Conservation (phyloP, 805 yeast genomes). For the Pichia californica region DNA sequence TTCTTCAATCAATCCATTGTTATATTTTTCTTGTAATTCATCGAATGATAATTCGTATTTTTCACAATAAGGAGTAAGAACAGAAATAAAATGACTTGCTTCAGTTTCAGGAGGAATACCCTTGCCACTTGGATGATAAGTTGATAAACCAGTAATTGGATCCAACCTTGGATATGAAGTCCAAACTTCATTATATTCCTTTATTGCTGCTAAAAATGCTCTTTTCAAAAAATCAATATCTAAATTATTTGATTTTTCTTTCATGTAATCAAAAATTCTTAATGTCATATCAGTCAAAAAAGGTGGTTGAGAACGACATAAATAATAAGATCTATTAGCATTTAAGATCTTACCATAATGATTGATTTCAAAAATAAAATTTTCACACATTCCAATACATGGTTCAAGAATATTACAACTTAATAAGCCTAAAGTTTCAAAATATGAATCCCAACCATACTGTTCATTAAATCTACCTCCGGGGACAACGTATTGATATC, state of each 20-base stretch:
- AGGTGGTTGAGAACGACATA: conserved; percentile 94
- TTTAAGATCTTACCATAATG: conserved; percentile 90
- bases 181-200: conserved; percentile 84
- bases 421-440: conserved; percentile 79
- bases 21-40: conserved; percentile 65
- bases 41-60: conserved; percentile 53
- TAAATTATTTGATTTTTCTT: conserved; percentile 31
- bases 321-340: conserved; percentile 88
- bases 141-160: conserved; percentile 66
- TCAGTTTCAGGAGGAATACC: conserved; percentile 99
- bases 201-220: conserved; percentile 72
- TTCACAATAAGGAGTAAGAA: conserved; percentile 60
- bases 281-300: conserved; percentile 90
- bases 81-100: conserved; percentile 72
- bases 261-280: conserved; percentile 53
- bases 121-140: conserved; percentile 82
- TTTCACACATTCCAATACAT: conserved; percentile 86
- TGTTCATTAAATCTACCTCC: conserved; percentile 96
- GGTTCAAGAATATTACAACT: conserved; percentile 58
- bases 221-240: conserved; percentile 58
- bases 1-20: conserved; percentile 56
- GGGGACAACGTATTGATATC: conserved; percentile 88
- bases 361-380: conserved; percentile 82
- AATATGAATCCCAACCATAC: conserved; percentile 97
- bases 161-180: conserved; percentile 67